A percentile compares a stretch with the other conserved stretches of the same genome.
phyloP scores from a whole-genome alignment of 2,329 filamentous ascomycete genomes.

The Botrytis fabae region DNA sequence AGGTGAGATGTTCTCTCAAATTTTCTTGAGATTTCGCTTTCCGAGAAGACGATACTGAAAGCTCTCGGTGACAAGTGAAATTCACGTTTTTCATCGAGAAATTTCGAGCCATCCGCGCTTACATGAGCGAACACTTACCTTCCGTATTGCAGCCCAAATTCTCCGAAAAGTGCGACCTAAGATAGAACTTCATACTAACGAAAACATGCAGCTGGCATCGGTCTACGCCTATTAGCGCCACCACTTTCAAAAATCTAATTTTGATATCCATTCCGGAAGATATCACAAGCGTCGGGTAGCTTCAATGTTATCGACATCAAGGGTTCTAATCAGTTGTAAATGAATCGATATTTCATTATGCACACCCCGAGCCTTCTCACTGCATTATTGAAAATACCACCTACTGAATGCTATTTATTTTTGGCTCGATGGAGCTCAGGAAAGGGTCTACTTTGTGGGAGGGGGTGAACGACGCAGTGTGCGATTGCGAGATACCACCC shows the following conservation, averaged over 20 bases:
- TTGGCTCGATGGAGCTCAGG: neutral
- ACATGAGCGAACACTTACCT: neutral
- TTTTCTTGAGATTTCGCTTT: neutral
- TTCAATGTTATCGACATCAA: neutral
- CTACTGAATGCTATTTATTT: neutral
- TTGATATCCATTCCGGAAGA: neutral
- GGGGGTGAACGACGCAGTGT: neutral
- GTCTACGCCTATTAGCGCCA: constrained; percentile 9
- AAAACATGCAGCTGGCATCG: constrained; percentile 8
- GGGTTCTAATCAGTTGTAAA: neutral
- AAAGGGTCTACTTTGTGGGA: neutral
- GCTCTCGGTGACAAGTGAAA: neutral
- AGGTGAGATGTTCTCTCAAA: neutral
- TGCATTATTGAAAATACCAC: constrained; percentile 7
- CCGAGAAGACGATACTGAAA: neutral
- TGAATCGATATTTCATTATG: neutral
- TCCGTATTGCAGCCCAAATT: constrained; percentile 1
- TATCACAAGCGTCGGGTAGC: neutral
- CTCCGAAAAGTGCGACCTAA: neutral
- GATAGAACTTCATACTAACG: neutral
- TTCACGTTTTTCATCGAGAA: neutral
- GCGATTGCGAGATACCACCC: neutral
- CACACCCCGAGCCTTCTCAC: neutral
- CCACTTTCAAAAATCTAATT: neutral
- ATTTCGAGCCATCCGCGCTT: neutral